Base-by-base conservation (phyloP, 2,329 filamentous ascomycete genomes). In the Diaporthe longicolla region DNA sequence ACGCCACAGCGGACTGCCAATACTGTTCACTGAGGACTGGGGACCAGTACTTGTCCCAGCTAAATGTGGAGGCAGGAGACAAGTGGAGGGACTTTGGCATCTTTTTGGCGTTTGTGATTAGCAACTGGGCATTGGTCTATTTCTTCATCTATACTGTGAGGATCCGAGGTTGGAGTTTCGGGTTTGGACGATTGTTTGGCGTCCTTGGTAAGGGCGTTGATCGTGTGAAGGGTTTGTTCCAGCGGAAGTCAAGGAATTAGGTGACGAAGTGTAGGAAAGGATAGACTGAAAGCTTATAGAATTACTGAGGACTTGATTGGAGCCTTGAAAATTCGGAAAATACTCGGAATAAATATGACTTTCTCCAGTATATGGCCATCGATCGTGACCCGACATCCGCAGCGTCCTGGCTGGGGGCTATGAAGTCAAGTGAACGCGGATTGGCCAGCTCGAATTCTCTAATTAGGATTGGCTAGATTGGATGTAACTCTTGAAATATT, bases 11-110 rank as follows among this genome's bases (percentile, higher is more conserved):
- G 79, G 87, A 88, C 45, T 94, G 93, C 80, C 88, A 90, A 29
- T 92, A 89, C 79, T 94, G 93, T 76, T 89, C 91, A 75, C 92
- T 89, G 74, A 76, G 66, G 13, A 57, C 69, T 45, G 78, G 77
- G 2, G 69, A 74, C 13, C 69, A 76, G 65, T 76, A 76, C 37
- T 59, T 76, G 63, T 32, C 70, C 15, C 58, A 70, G 55, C 52
- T 76, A 40, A 76, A 89, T 3, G 89, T 91, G 5, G 91, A 89
- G 66, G 90, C 92, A 61, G 80, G 80, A 1, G 81, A 93, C 69
- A 90, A 91, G 61, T 94, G 92, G 92, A 83, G 91, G 15, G 84
- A 93, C 74, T 93, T 92, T 81, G 85, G 91, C 2, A 90, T 93
- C 69, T 91, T 92, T 77, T 90, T 87, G 79, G 90, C 84, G 0